Percentiles rank a stretch among this genome's conserved stretches.
phyloP scores from a whole-genome alignment of 2,329 filamentous ascomycete species.

The Monosporascus sp. region DNA sequence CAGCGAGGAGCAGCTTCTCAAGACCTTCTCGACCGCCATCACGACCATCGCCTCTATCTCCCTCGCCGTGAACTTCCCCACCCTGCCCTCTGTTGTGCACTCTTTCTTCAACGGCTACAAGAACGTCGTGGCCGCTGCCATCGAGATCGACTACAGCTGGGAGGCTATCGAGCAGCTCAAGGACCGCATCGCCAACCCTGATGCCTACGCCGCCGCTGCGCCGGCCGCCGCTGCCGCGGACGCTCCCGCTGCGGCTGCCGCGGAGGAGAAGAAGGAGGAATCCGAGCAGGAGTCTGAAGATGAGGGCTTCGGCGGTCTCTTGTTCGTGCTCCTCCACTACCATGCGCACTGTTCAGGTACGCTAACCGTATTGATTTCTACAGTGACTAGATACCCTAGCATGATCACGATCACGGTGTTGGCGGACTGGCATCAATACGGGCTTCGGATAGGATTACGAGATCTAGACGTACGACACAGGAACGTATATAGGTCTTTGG shows the following conservation, averaged over 20 bases:
- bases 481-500: slow-evolving; percentile 43
- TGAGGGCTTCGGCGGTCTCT: slow-evolving; percentile 76
- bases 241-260: slow-evolving; percentile 44
- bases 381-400: slow-evolving; percentile 48
- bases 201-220: slow-evolving; percentile 83
- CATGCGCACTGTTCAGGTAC: neutral
- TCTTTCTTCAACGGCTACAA: slow-evolving; percentile 97
- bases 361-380: slow-evolving; percentile 32
- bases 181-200: slow-evolving; percentile 99
- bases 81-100: slow-evolving; percentile 93
- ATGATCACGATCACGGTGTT: slow-evolving; percentile 32
- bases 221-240: slow-evolving; percentile 59
- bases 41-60: slow-evolving; percentile 85
- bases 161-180: slow-evolving; percentile 95
- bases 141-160: slow-evolving; percentile 91
- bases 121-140: slow-evolving; percentile 84
- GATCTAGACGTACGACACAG: slow-evolving; percentile 21
- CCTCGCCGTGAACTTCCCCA: slow-evolving; percentile 90
- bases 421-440: slow-evolving; percentile 33
- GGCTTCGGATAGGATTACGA: slow-evolving; percentile 40
- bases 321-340: slow-evolving; percentile 40
- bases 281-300: slow-evolving; percentile 64
- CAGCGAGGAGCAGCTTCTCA: slow-evolving; percentile 88
- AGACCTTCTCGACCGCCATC: slow-evolving; percentile 75
- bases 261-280: slow-evolving; percentile 60